phyloP scores from a whole-genome alignment of 495 filamentous ascomycete species.

The Trichoderma gamsii region DNA sequence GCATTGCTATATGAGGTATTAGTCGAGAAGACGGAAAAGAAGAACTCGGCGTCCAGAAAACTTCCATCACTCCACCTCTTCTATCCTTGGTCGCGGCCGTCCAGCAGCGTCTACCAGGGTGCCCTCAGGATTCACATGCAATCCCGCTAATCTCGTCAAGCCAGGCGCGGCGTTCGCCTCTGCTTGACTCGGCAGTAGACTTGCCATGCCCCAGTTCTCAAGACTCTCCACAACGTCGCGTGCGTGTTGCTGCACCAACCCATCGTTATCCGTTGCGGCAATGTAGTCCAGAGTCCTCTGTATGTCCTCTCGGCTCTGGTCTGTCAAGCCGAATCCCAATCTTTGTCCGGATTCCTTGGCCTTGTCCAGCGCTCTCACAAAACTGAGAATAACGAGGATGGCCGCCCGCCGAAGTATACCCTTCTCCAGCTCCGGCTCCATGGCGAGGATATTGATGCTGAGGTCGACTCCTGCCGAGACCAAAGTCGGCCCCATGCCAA shows the following conservation, averaged over 20 bases:
- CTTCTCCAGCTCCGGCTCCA: constrained; percentile 57
- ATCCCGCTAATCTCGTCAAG: constrained; percentile 37
- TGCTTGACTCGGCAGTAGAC: constrained; percentile 31
- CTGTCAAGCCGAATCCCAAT: constrained; percentile 57
- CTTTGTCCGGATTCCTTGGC: constrained; percentile 46
- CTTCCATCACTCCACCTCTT: constrained; percentile 37
- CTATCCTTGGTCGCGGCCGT: constrained; percentile 34
- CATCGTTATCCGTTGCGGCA: constrained; percentile 62
- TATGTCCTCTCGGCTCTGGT: constrained; percentile 55
- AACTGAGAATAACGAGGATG: constrained; percentile 58
- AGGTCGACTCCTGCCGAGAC: constrained; percentile 60
- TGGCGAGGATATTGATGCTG: constrained; percentile 55
- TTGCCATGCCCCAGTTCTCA: constrained; percentile 60
- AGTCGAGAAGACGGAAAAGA: not conserved
- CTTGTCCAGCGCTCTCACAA: constrained; percentile 59
- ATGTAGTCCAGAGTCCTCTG: constrained; percentile 60
- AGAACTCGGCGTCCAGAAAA: not conserved
- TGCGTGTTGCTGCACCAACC: constrained; percentile 66
- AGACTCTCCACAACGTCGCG: constrained; percentile 64
- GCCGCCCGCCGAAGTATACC: constrained; percentile 72
- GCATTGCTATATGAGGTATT: too few species aligned
- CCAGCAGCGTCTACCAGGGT: constrained; percentile 18
- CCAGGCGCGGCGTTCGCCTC: constrained; percentile 19
- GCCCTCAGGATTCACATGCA: constrained; percentile 31
- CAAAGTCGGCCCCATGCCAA: constrained; percentile 49